Evolutionary conservation across 768 basidiomycete genomes (phyloP).

Genomic region (Hygrocybe punicea): DNA sequence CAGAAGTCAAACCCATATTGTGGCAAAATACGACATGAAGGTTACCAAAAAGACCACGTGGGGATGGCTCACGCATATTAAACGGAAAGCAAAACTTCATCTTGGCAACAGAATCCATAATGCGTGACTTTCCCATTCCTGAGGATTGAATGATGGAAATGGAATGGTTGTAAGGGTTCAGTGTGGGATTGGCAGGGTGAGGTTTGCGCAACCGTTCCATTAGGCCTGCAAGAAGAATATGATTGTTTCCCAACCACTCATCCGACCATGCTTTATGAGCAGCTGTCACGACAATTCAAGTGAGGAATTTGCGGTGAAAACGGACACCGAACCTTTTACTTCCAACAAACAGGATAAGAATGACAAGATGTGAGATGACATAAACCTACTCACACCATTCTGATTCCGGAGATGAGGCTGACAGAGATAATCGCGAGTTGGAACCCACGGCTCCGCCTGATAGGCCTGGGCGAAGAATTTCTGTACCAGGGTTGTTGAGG

Average conservation of each 20-base stretch:
- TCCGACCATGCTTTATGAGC: conserved; percentile 8
- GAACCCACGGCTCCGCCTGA: too few relatives aligned
- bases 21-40: not conserved
- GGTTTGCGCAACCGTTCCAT: conserved; percentile 4
- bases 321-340: not conserved
- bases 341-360: not conserved
- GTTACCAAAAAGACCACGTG: not conserved
- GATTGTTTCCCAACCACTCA: conserved; percentile 5
- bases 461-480: not conserved
- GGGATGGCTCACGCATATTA: conserved; percentile 1
- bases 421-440: not conserved
- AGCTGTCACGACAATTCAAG: not conserved
- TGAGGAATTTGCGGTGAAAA: not conserved
- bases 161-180: conserved; percentile 5
- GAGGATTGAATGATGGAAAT: conserved; percentile 5
- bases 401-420: not conserved
- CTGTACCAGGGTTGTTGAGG: not conserved
- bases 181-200: not conserved
- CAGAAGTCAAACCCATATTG: not conserved
- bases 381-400: not conserved
- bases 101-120: not conserved
- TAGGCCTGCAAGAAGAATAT: conserved; percentile 4
- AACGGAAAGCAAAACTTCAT: conserved; percentile 6
- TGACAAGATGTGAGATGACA: not conserved
- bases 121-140: conserved; percentile 8